Base-by-base conservation (phyloP, 768 basidiomycete genomes). In the Strobilomyces confusus region DNA sequence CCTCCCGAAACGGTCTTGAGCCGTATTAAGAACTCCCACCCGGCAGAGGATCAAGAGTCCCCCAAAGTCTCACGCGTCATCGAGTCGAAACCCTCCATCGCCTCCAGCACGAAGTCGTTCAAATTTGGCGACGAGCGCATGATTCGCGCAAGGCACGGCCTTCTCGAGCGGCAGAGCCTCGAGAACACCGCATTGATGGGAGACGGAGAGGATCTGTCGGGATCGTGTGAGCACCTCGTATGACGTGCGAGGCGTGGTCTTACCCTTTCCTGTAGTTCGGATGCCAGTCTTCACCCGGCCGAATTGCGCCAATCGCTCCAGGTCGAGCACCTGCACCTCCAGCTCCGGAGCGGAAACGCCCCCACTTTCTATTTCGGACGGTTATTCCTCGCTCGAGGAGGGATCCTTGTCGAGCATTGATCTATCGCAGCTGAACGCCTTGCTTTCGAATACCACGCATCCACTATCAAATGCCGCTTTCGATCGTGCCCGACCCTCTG, bases 331-430 rank as follows among this genome's bases (percentile, higher is more conserved):
- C 0, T 83, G 79, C 60, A 86, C 85, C 0, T 78, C 75, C 0
- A 83, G 80, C 63, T 86, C 86, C 13, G 87, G 85, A 34, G 74
- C 69, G 13, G 86, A 87, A 12, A 89, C 88, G 0, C 86, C 87
- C 6, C 86, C 88, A 0, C 75, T 89, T 4, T 86, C 85, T 1
- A 65, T 77, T 5, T 87, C 82, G 0, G 87, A 89, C 54, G 81
- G 81, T 3, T 85, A 84, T 1, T 87, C 82, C 2, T 71, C 78
- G 0, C 69, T 82, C 44, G 86, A 84, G 0, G 86, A 82, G 5
- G 85, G 84, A 30, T 91, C 89, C 0, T 81, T 86, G 65, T 89
- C 86, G 0, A 89, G 88, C 69, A 83, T 90, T 51, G 89, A 92
- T 65, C 65, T 90, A 2, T 76, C 78, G 0, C 81, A 82, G 2